These are phyloP conservation scores for Schizopora paradoxa DNA, from an alignment of 1,284 basidiomycete genomes.

Conservation along the genomic window DNA sequence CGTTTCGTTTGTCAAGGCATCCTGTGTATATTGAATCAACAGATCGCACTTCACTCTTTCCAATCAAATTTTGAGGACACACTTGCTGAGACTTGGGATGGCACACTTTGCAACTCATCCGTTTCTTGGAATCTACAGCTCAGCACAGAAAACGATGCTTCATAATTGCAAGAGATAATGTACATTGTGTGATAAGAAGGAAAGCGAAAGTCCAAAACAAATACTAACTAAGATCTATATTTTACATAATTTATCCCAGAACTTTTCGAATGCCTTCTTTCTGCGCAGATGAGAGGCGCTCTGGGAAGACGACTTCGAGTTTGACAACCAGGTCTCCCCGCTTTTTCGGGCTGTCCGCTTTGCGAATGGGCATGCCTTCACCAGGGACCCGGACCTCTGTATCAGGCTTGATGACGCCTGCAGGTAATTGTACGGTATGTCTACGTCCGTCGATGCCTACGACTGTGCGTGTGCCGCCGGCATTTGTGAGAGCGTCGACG, in stretches of 20 bases:
- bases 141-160: no score
- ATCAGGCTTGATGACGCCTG: conserved; percentile 74
- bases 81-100: no score
- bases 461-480: conserved; percentile 47
- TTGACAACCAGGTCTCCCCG: conserved; percentile 82
- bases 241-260: conserved; percentile 34
- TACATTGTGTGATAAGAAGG: no score
- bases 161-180: no score
- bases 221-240: no score
- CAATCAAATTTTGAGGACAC: no score
- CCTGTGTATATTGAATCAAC: no score
- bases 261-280: conserved; percentile 77
- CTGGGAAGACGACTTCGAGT: conserved; percentile 85
- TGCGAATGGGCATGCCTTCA: conserved; percentile 91
- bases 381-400: conserved; percentile 64
- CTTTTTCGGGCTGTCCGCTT: conserved; percentile 63
- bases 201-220: no score
- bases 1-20: no score
- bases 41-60: no score
- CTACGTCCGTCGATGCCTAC: conserved; percentile 76
- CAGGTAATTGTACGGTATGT: conserved; percentile 63
- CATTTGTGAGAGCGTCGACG: conserved; percentile 74
- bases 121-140: no score
- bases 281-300: conserved; percentile 64
- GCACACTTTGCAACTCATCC: no score